Conservation (phyloP, 148 eudicot genomes). For the Camellia lanceoleosa region DNA sequence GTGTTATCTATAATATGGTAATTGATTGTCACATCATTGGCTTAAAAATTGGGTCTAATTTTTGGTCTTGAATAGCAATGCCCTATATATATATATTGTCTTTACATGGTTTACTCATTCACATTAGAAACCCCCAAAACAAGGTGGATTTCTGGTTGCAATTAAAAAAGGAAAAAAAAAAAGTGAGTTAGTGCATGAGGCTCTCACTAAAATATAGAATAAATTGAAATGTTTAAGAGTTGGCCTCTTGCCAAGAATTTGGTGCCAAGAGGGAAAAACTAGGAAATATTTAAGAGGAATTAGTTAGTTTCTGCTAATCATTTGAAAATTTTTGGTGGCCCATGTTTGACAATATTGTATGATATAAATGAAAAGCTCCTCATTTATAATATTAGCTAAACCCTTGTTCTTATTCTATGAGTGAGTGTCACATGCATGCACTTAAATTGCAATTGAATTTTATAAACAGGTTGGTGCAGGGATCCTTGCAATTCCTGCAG, state of each 20-base stretch:
- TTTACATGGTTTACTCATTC: neutral
- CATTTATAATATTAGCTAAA: neutral
- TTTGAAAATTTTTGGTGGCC: neutral
- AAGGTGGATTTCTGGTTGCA: neutral
- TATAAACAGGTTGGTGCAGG: conserved; percentile 82
- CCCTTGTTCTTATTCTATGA: neutral
- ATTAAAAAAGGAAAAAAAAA: too few species aligned
- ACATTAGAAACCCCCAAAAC: neutral
- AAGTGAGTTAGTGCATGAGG: neutral
- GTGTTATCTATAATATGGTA: too few species aligned
- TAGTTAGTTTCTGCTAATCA: neutral
- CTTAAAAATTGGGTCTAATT: too few species aligned
- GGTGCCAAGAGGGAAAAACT: neutral
- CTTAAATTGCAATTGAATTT: conserved; percentile 1
- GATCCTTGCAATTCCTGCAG: conserved; percentile 92
- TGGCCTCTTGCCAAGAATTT: too few species aligned
- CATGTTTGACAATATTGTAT: neutral
- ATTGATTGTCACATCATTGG: too few species aligned
- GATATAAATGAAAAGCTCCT: neutral
- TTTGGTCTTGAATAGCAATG: too few species aligned
- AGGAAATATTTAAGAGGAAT: neutral
- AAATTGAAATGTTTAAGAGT: too few species aligned
- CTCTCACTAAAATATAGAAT: neutral
- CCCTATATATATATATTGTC: neutral
- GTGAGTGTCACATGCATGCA: neutral